Evolutionary conservation across 148 eudicot species (phyloP).

Genomic region (Amaranthus cruentus): DNA sequence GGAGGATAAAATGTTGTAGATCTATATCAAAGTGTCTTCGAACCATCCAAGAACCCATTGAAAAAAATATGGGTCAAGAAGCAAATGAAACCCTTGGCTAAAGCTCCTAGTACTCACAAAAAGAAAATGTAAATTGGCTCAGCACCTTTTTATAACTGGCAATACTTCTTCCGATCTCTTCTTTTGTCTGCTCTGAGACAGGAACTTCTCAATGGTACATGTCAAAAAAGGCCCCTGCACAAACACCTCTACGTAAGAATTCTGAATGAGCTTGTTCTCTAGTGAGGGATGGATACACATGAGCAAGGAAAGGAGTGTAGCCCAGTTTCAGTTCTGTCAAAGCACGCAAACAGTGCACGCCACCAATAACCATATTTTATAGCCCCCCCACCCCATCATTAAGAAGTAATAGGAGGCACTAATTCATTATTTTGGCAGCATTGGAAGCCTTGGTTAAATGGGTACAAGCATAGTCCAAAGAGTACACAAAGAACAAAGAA

Average conservation of each 20-base stretch:
- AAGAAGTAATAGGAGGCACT: not conserved
- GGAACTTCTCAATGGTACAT: conserved; percentile 91
- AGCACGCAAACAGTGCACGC: not conserved
- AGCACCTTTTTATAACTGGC: conserved; percentile 63
- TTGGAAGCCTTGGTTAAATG: too few relatives aligned
- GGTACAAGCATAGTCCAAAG: too few relatives aligned
- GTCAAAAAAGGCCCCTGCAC: conserved; percentile 92
- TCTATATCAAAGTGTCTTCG: not conserved
- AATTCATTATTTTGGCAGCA: not conserved
- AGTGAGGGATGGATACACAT: not conserved
- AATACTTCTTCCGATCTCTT: conserved; percentile 78
- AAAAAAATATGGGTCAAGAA: conserved; percentile 14
- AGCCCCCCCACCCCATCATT: not conserved
- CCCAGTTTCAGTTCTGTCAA: not conserved
- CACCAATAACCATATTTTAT: not conserved
- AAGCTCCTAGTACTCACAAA: not conserved
- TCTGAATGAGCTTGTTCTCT: not conserved
- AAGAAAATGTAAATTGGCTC: conserved; percentile 6
- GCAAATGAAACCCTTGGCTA: not conserved
- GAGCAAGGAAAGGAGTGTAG: not conserved
- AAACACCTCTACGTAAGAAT: not conserved
- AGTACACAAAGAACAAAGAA: too few relatives aligned
- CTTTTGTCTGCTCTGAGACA: conserved; percentile 72
- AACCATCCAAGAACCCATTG: conserved; percentile 6
- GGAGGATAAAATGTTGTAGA: not conserved